Evolutionary conservation across 306 rosid species (phyloP).

Genomic region (Inga laurina): DNA sequence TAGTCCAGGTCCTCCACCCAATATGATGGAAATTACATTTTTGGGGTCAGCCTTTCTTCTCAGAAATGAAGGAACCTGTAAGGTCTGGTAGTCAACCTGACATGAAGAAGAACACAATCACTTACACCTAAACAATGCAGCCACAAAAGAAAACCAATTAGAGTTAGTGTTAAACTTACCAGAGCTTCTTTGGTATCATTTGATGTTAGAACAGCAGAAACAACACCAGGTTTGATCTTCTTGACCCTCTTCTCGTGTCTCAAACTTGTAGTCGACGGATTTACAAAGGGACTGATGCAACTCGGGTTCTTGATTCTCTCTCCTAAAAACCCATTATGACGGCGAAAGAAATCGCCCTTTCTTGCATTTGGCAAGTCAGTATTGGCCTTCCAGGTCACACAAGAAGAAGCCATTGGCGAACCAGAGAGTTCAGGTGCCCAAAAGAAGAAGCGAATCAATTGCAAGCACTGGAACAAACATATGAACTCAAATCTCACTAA

Average conservation of each 20-base stretch:
- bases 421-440: constrained; percentile 10
- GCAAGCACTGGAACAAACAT: constrained; percentile 18
- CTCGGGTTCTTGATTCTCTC: constrained; percentile 51
- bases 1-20: constrained; percentile 88
- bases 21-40: constrained; percentile 77
- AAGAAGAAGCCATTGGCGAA: constrained; percentile 63
- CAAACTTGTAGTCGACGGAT: constrained; percentile 35
- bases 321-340: constrained; percentile 56
- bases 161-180: constrained; percentile 52
- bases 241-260: constrained; percentile 47
- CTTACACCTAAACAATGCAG: constrained; percentile 7
- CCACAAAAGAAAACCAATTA: constrained; percentile 4
- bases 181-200: constrained; percentile 44
- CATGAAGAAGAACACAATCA: constrained; percentile 13
- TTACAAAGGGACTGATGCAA: constrained; percentile 41
- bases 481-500: constrained; percentile 41
- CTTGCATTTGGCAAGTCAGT: constrained; percentile 35
- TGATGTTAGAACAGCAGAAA: constrained; percentile 69
- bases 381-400: constrained; percentile 49
- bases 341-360: constrained; percentile 40
- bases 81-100: constrained; percentile 49
- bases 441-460: constrained; percentile 33
- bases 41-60: constrained; percentile 69
- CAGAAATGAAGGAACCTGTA: constrained; percentile 57
- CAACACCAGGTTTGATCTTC: constrained; percentile 52